Conservation (phyloP, 2,329 filamentous ascomycete species). For the Phaeosphaeriaceae sp. region DNA sequence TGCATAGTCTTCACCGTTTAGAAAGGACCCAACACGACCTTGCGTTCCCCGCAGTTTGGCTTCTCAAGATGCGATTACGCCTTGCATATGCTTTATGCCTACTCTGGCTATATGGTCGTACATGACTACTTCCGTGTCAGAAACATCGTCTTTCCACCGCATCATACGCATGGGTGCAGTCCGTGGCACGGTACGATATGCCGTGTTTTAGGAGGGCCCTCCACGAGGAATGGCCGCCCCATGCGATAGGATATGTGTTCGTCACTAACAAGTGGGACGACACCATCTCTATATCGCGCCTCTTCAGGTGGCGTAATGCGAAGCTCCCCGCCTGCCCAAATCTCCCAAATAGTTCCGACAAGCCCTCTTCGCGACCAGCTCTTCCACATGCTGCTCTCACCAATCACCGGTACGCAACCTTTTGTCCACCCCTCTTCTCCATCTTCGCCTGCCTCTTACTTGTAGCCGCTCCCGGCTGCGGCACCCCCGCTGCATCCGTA, state of each 20-base stretch:
- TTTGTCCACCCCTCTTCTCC: conserved; percentile 60
- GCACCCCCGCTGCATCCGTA: conserved; percentile 50
- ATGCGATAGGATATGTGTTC: neutral
- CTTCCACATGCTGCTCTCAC: neutral
- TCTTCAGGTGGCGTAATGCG: neutral
- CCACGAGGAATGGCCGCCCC: neutral
- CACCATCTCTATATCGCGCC: neutral
- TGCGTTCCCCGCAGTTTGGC: neutral
- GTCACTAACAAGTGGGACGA: neutral
- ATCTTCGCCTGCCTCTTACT: conserved; percentile 60
- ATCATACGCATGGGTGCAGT: neutral
- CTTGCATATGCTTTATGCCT: neutral
- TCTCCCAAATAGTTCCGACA: neutral
- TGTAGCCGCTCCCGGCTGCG: conserved; percentile 35
- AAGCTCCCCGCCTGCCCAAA: neutral
- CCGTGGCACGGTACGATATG: no score
- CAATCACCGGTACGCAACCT: conserved; percentile 43
- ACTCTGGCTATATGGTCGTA: neutral
- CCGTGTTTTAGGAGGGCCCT: neutral
- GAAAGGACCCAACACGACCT: neutral
- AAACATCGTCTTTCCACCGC: neutral
- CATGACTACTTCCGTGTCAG: neutral
- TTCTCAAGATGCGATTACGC: neutral
- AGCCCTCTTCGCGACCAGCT: neutral
- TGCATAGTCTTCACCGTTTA: conserved; percentile 1